Evolutionary conservation across 2,329 filamentous ascomycete species (phyloP).

Genomic region (Aureobasidium namibiae): DNA sequence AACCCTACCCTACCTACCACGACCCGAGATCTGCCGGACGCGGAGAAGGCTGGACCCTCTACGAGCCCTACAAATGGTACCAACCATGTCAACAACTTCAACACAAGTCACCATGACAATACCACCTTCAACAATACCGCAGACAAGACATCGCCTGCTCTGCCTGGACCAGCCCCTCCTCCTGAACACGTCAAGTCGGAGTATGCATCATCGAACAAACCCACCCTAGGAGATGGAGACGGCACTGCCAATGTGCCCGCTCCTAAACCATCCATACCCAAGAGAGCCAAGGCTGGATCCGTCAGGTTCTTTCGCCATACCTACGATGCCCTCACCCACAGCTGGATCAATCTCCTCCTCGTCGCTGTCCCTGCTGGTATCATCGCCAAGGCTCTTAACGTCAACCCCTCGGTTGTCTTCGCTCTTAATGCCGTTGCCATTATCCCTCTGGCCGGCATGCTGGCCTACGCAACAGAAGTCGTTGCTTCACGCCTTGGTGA

Average conservation of each 20-base stretch:
- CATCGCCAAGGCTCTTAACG: slow-evolving; percentile 42
- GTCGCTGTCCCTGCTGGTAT: slow-evolving; percentile 75
- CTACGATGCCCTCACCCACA: slow-evolving; percentile 57
- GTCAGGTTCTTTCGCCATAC: slow-evolving; percentile 46
- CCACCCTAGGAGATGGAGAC: slow-evolving; percentile 40
- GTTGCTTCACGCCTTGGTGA: slow-evolving; percentile 42
- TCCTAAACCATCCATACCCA: slow-evolving; percentile 36
- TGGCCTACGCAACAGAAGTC: slow-evolving; percentile 42
- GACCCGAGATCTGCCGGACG: slow-evolving; percentile 11
- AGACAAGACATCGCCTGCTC: slow-evolving; percentile 21
- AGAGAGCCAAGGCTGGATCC: slow-evolving; percentile 43
- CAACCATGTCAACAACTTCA: slow-evolving; percentile 12
- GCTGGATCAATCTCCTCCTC: slow-evolving; percentile 69
- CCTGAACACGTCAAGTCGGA: slow-evolving; percentile 33
- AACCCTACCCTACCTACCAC: slow-evolving; percentile 26
- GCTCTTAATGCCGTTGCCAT: slow-evolving; percentile 45
- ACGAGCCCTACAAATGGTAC: slow-evolving; percentile 12
- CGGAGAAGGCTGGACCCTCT: slow-evolving; percentile 9
- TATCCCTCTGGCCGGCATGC: slow-evolving; percentile 41
- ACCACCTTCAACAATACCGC: slow-evolving; percentile 21
- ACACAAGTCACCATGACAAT: slow-evolving; percentile 22
- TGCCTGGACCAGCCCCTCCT: slow-evolving; percentile 29
- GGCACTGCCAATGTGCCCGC: slow-evolving; percentile 18
- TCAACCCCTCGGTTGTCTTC: slow-evolving; percentile 39
- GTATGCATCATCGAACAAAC: slow-evolving; percentile 43